Conservation (phyloP, 2,329 filamentous ascomycete species). For the Botryosphaeria dothidea region DNA sequence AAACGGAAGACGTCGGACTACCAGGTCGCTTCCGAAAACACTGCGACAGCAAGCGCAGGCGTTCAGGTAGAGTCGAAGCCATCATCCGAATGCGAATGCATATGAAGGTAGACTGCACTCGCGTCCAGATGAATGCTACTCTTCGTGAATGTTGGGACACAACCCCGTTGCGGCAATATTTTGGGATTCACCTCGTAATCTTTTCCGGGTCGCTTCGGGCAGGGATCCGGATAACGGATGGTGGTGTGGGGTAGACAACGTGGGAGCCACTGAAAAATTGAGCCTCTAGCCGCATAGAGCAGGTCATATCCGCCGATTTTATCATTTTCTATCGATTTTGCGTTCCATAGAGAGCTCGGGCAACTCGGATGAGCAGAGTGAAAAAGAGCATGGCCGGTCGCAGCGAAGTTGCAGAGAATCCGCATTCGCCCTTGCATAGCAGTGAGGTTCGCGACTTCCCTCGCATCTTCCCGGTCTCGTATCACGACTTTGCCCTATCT, state of each 20-base stretch:
- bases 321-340: background rate
- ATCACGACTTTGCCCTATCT: constrained; percentile 6
- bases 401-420: background rate
- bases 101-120: no score
- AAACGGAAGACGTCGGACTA: constrained; percentile 3
- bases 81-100: no score
- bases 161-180: no score
- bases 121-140: no score
- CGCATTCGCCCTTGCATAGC: background rate
- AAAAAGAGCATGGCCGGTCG: background rate
- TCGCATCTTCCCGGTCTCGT: background rate
- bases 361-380: background rate
- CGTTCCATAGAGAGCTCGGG: background rate
- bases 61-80: no score
- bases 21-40: no score
- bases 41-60: no score
- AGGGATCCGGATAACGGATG: constrained; percentile 10
- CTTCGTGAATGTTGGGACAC: no score
- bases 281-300: constrained; percentile 1
- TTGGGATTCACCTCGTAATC: background rate
- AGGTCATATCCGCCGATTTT: background rate
- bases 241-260: constrained; percentile 14
- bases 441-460: constrained; percentile 1
- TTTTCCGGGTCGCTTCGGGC: background rate
- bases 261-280: constrained; percentile 9